Base-by-base conservation (phyloP, 331 rosid genomes). In the Ulmus americana region DNA sequence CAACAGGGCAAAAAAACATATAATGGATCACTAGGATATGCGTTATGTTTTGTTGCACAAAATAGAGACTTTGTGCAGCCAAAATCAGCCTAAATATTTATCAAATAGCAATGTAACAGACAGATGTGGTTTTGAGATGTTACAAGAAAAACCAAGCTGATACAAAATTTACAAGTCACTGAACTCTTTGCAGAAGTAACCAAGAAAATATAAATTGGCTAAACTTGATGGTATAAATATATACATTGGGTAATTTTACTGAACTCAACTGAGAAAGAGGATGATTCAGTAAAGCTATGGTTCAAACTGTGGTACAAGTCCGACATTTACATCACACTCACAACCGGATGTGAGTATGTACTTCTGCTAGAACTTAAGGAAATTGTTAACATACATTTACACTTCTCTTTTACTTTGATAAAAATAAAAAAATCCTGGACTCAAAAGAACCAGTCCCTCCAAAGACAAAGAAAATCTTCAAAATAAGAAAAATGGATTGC, bases 1-100 rank as follows among this genome's bases (percentile, higher is more conserved):
- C 7, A 22, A 45, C 18, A 47, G 58, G 6, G n/a, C 14, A 73
- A 28, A 6, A 52, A 8, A 67, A 13, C 8, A 47, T 67, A 65
- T n/a, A 59, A 44, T 55, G 35, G n/a, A 4, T 11, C 13, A 52
- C 46, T 50, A 49, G 14, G 62, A 42, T n/a, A 28, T 5, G 35
- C 12, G 12, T 46, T 11, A 7, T 7, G 55, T n/a, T 48, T 70
- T 3, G 38, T 57, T 51, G 45, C n/a, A 22, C 52, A 43, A 59
- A 51, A 10, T 12, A 0, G 6, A 46, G 6, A 16, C 59, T 9
- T 11, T 69, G 45, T 18, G 16, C n/a, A 22, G 14, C 47, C 10
- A 60, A 45, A 46, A 35, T 20, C 7, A 63, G 35, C 51, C 1
- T 43, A 41, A 16, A 41, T 10, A 13, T 41, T 60, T 15, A 15